Percentiles rank a stretch among this genome's conserved stretches.
Evolutionary conservation across 441 rosid species (phyloP).

Genomic region (Viola pubescens): DNA sequence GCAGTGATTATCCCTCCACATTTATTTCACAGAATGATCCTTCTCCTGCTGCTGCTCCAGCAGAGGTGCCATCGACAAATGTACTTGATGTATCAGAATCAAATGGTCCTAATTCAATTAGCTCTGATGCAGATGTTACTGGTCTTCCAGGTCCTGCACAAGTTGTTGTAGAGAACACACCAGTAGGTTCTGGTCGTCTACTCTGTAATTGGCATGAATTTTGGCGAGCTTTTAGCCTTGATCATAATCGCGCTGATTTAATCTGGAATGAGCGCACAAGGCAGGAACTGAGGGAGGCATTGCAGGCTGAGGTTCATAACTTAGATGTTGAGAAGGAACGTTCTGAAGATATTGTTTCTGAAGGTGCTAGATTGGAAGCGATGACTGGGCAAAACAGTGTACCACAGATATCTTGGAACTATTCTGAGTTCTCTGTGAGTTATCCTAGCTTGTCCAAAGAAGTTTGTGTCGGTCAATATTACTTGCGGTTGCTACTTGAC

Average conservation of each 20-base stretch:
- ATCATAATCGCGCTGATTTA: slow-evolving; percentile 98
- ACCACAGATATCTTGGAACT: slow-evolving; percentile 97
- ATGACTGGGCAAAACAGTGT: slow-evolving; percentile 65
- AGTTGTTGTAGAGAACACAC: slow-evolving; percentile 89
- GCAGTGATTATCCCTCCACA: slow-evolving; percentile 31
- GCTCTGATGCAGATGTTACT: slow-evolving; percentile 41
- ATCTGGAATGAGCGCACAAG: slow-evolving; percentile 99
- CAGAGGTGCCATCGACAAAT: slow-evolving; percentile 30
- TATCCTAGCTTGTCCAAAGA: slow-evolving; percentile 97
- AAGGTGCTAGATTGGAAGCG: slow-evolving; percentile 46
- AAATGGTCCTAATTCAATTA: slow-evolving; percentile 37
- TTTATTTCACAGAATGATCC: slow-evolving; percentile 52
- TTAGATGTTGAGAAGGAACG: slow-evolving; percentile 97
- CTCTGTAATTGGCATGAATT: slow-evolving; percentile 96
- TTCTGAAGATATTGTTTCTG: slow-evolving; percentile 91
- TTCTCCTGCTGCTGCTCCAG: slow-evolving; percentile 33
- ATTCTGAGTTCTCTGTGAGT: slow-evolving; percentile 84
- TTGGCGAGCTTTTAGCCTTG: slow-evolving; percentile 99
- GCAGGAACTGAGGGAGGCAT: slow-evolving; percentile 95
- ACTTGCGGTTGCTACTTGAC: slow-evolving; percentile 95
- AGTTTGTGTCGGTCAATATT: slow-evolving; percentile 99
- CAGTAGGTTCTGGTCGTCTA: slow-evolving; percentile 96
- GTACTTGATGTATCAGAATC: slow-evolving; percentile 41
- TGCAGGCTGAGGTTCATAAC: slow-evolving; percentile 97
- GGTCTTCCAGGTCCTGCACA: slow-evolving; percentile 96